A percentile compares a stretch with the other conserved stretches of the same genome.
Conservation (phyloP, 106 monocot species). For the Agapanthus africanus region DNA sequence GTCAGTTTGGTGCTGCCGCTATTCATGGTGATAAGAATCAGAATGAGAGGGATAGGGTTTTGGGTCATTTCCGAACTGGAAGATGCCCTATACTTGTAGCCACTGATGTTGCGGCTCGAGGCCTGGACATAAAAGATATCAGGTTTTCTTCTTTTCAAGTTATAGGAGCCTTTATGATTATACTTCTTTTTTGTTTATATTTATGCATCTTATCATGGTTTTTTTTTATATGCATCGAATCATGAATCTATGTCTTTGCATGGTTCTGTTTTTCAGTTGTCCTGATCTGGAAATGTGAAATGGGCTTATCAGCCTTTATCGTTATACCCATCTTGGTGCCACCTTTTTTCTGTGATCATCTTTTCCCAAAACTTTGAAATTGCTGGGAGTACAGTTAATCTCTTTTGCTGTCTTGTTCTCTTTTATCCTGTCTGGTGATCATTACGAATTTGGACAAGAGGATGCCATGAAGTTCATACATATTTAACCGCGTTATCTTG, state of each 20-base stretch:
- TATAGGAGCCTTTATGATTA: not conserved
- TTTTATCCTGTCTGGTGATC: not conserved
- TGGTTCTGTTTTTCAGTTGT: not conserved
- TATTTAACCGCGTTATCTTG: not conserved
- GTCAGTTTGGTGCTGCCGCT: slow-evolving; percentile 76
- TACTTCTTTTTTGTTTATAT: no score
- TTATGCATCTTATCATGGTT: not conserved
- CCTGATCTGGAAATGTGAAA: not conserved
- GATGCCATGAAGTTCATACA: not conserved
- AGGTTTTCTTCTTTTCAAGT: slow-evolving; percentile 22
- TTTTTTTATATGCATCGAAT: not conserved
- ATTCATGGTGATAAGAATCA: slow-evolving; percentile 80
- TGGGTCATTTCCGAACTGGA: slow-evolving; percentile 66
- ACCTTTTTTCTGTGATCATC: not conserved
- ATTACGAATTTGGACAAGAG: not conserved
- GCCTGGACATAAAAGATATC: slow-evolving; percentile 93
- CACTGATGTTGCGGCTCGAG: slow-evolving; percentile 72
- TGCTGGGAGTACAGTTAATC: not conserved
- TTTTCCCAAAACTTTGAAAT: not conserved
- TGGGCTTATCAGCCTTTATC: not conserved
- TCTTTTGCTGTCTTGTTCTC: not conserved
- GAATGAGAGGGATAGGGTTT: slow-evolving; percentile 72
- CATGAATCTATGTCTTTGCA: not conserved
- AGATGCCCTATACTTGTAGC: slow-evolving; percentile 80
- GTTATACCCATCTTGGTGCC: not conserved